phyloP scores from a whole-genome alignment of 1,284 basidiomycete species.

The Ganoderma sinense region DNA sequence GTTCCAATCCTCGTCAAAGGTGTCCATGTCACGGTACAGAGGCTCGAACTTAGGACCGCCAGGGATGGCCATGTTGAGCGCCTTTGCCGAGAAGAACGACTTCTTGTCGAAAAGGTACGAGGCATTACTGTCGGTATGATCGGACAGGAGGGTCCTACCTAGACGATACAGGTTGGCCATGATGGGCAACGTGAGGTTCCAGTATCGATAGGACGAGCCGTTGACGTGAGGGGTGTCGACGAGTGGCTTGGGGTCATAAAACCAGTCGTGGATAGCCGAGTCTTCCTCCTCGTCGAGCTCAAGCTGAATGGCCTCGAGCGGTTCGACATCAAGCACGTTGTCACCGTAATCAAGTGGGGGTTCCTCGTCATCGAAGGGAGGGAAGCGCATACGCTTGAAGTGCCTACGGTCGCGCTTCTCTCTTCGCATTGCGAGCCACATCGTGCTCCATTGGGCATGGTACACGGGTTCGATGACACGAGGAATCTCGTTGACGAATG shows the following conservation, averaged over 20 bases:
- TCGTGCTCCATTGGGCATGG: slow-evolving; percentile 99
- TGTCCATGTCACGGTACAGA: slow-evolving; percentile 93
- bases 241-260: slow-evolving; percentile 97
- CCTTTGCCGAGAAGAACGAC: slow-evolving; percentile 98
- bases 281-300: slow-evolving; percentile 97
- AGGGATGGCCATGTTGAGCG: slow-evolving; percentile 97
- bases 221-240: slow-evolving; percentile 90
- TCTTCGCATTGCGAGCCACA: slow-evolving; percentile 99
- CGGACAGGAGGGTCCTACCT: slow-evolving; percentile 92
- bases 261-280: slow-evolving; percentile 95
- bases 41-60: slow-evolving; percentile 99
- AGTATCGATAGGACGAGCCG: slow-evolving; percentile 93
- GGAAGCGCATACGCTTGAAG: slow-evolving; percentile 99
- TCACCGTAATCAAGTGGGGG: slow-evolving; percentile 98
- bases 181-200: slow-evolving; percentile 91
- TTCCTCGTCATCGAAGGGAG: slow-evolving; percentile 99
- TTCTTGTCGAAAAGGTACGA: slow-evolving; percentile 98
- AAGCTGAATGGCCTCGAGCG: slow-evolving; percentile 97
- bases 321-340: slow-evolving; percentile 98
- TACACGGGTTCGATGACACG: slow-evolving; percentile 97
- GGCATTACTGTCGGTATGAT: slow-evolving; percentile 90
- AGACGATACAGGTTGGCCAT: slow-evolving; percentile 98
- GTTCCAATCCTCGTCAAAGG: slow-evolving; percentile 99
- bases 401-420: slow-evolving; percentile 99
- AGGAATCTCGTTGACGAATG: slow-evolving; percentile 98